Base-by-base conservation (phyloP, 2,329 filamentous ascomycete genomes). In the Nigrospora sphaerica region DNA sequence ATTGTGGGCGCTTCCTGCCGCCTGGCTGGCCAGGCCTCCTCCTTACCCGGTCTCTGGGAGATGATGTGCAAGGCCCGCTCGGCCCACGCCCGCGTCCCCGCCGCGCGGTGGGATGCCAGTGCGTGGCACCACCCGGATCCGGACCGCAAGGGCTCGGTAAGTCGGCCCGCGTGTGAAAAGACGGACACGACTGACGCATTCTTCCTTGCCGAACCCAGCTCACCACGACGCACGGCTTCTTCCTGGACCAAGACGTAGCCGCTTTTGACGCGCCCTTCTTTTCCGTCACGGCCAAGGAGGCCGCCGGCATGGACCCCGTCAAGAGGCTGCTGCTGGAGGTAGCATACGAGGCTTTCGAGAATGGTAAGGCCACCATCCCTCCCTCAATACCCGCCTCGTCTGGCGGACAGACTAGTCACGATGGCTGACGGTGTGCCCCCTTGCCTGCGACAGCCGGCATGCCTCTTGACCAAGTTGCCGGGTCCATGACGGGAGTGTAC, bases 241-340 rank as follows among this genome's bases (percentile, higher is more conserved):
- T 56, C 19, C 46, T 57, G 10, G 28, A 51, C 18, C 48, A 55
- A 31, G 51, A 55, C 32, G 33, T 47, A 6, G 35, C 45, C 6
- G 31, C 32, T 7, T 57, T 55, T 39, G 57, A 59, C 49, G 48
- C 52, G 12, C 42, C 46, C 6, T 57, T 59, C 38, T 58, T 58
- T 39, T 42, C 44, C 3, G 52, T 51, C 2, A 41, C 35, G 5
- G 17, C 39, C 10, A 38, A 36, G 2, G 56, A 58, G 14, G 48
- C 49, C 1, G 48, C 42, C 31, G 35, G 46, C 6, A 51, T 57
- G 51, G 56, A 58, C 42, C 55, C 55, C 10, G 40, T 51, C 16
- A 51, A 47, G 16, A 12, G 45, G 16, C 17, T 43, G 6, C 31
- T 47, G 10, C 28, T 47, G 4, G 40, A 47, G 31, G 32, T 38